Evolutionary conservation across 768 basidiomycete species (phyloP).

Genomic region (Macrocybe gigantea): DNA sequence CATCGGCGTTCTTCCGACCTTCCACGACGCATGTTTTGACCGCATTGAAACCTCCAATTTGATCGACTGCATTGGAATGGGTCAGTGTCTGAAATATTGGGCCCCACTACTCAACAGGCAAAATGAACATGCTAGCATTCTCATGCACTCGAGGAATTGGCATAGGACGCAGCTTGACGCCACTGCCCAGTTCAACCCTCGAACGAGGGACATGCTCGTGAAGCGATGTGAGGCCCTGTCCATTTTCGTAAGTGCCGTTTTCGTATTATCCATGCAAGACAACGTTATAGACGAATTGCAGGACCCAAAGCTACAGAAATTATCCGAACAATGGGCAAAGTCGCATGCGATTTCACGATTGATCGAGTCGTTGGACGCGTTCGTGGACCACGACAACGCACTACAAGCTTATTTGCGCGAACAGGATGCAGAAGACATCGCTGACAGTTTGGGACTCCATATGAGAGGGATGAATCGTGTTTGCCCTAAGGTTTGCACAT

Average conservation of each 20-base stretch:
- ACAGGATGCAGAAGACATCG: constrained; percentile 16
- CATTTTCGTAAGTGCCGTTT: constrained; percentile 16
- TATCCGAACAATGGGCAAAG: constrained; percentile 22
- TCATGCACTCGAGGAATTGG: constrained; percentile 36
- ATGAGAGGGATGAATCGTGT: constrained; percentile 22
- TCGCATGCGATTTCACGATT: constrained; percentile 28
- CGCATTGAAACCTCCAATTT: constrained; percentile 31
- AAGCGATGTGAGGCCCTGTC: constrained; percentile 25
- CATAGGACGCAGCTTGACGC: constrained; percentile 21
- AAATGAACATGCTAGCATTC: constrained; percentile 26
- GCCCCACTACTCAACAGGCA: constrained; percentile 27
- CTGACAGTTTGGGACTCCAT: constrained; percentile 19
- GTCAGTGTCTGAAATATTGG: constrained; percentile 29
- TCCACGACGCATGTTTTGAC: constrained; percentile 30
- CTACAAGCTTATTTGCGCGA: constrained; percentile 26
- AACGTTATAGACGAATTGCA: constrained; percentile 2
- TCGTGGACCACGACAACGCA: constrained; percentile 30
- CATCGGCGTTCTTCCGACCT: constrained; percentile 29
- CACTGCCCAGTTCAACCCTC: constrained; percentile 26
- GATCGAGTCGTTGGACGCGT: constrained; percentile 33
- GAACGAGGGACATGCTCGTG: constrained; percentile 25
- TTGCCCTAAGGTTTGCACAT: constrained; percentile 25
- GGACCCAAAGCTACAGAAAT: constrained; percentile 18
- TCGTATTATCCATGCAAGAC: not conserved
- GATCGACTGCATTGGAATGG: constrained; percentile 24